phyloP scores from a whole-genome alignment of 192 early-diverging fungal genomes.

The Dispira simplex region DNA sequence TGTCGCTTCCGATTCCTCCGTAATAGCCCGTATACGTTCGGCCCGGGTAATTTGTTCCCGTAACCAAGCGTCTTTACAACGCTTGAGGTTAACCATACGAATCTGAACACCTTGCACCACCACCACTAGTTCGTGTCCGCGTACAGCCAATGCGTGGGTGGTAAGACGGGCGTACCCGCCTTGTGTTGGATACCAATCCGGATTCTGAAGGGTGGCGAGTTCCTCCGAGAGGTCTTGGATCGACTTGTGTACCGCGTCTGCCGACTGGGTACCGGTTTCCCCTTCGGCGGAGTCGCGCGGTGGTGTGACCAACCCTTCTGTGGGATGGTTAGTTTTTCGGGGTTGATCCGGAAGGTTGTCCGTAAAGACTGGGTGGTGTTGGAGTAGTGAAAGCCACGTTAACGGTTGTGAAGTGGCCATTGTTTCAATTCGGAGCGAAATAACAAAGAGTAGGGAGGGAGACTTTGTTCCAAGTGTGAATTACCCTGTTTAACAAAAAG shows the following conservation, averaged over 20 bases:
- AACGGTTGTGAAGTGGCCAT: not conserved
- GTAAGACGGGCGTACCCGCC: slow-evolving; percentile 5
- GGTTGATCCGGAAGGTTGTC: not conserved
- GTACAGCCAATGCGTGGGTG: not conserved
- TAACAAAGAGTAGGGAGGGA: no score
- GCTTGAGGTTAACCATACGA: slow-evolving; percentile 7
- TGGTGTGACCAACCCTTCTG: no score
- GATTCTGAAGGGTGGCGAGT: not conserved
- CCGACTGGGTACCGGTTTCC: not conserved
- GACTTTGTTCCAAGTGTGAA: no score
- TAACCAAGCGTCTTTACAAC: slow-evolving; percentile 8
- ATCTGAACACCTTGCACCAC: slow-evolving; percentile 9
- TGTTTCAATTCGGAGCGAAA: no score
- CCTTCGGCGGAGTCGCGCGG: no score
- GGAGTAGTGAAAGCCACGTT: not conserved
- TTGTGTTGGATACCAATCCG: not conserved
- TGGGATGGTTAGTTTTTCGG: no score
- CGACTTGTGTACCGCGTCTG: not conserved
- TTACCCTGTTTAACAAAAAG: no score
- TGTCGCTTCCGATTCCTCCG: not conserved
- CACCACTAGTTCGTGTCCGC: slow-evolving; percentile 10
- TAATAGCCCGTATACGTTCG: not conserved
- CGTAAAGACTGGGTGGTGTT: slow-evolving; percentile 1
- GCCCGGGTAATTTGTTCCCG: not conserved
- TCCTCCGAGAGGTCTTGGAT: not conserved